Conservation (phyloP, 2,329 filamentous ascomycete genomes). For the Trichoderma aggressivum region DNA sequence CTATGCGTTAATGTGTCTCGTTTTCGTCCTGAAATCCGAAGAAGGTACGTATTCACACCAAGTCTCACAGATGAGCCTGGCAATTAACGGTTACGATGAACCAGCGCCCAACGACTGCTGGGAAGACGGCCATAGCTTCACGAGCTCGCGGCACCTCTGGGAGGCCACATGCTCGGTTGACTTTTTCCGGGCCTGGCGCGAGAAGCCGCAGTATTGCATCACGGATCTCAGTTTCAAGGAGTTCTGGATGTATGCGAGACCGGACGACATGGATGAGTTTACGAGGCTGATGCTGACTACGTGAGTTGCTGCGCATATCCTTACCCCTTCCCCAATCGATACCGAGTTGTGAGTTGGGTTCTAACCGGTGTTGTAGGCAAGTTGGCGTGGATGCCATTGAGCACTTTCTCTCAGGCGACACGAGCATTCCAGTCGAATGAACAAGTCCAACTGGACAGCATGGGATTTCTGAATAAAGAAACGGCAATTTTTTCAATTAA, state of each 20-base stretch:
- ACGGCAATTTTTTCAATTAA: background rate
- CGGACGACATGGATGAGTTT: constrained; percentile 41
- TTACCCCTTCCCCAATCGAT: background rate
- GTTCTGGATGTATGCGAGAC: constrained; percentile 36
- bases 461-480: background rate
- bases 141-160: constrained; percentile 43
- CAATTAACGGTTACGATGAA: constrained; percentile 30
- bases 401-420: constrained; percentile 35
- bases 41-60: constrained; percentile 27
- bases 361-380: constrained; percentile 28
- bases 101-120: constrained; percentile 23
- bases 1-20: constrained; percentile 33
- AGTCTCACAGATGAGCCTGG: background rate
- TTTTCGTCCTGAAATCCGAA: constrained; percentile 33
- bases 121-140: constrained; percentile 28
- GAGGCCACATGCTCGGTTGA: constrained; percentile 39
- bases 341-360: background rate
- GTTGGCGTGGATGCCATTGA: constrained; percentile 35
- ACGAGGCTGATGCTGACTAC: constrained; percentile 37
- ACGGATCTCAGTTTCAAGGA: constrained; percentile 35
- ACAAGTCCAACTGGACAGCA: background rate
- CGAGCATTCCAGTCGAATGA: constrained; percentile 20
- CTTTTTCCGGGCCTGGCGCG: constrained; percentile 45
- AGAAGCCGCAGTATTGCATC: constrained; percentile 38
- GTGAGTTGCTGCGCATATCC: constrained; percentile 28